Percentiles rank a stretch among this genome's conserved stretches.
phyloP scores from a whole-genome alignment of 352 stramenopile species.

The Globisporangium splendens region DNA sequence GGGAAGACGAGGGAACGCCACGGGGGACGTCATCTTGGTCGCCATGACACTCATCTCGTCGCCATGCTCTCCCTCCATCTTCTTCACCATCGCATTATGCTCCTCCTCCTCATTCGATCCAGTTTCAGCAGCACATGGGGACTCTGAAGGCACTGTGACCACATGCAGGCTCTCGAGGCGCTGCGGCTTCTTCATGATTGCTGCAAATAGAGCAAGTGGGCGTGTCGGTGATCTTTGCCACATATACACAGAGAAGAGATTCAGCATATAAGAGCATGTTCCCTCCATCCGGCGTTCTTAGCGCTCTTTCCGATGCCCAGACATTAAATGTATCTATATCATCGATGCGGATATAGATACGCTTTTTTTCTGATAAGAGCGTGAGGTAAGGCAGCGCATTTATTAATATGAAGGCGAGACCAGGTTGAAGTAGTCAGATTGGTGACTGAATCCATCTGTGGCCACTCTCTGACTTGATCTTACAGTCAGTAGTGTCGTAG shows the following conservation, averaged over 20 bases:
- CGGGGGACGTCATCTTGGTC: slow-evolving; percentile 11
- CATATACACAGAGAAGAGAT: neutral
- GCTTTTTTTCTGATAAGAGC: too few relatives aligned
- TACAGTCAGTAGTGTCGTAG: too few relatives aligned
- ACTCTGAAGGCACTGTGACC: slow-evolving; percentile 5
- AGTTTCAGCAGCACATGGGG: too few relatives aligned
- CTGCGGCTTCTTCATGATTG: slow-evolving; percentile 4
- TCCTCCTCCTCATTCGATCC: slow-evolving; percentile 1
- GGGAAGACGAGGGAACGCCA: slow-evolving; percentile 49
- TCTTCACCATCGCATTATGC: slow-evolving; percentile 13
- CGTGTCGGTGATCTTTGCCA: too few relatives aligned
- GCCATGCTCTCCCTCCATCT: slow-evolving; percentile 17
- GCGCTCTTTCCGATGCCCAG: too few relatives aligned
- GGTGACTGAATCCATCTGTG: neutral
- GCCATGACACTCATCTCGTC: neutral
- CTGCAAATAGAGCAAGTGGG: neutral
- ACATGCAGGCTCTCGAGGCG: slow-evolving; percentile 15
- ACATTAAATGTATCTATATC: too few relatives aligned
- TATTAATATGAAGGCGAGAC: neutral
- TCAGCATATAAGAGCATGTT: neutral
- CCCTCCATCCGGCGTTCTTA: neutral
- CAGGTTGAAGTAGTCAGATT: neutral
- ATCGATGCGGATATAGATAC: too few relatives aligned
- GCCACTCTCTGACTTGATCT: neutral
- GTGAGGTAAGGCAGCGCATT: neutral